phyloP scores from a whole-genome alignment of 2,329 filamentous ascomycete genomes.

The Tothia fuscella region DNA sequence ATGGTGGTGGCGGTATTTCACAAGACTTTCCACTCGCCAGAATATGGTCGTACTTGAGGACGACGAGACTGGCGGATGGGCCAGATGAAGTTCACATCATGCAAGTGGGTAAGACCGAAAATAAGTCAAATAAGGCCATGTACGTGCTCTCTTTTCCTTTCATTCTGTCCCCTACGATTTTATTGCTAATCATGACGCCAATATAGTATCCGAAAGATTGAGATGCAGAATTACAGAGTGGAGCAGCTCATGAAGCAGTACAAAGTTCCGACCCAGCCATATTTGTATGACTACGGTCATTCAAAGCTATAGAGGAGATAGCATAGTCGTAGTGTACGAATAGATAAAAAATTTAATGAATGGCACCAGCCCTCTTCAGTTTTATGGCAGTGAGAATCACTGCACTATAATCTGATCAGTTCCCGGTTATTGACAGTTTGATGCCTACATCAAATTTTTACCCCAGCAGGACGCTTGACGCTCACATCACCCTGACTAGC shows the following conservation, averaged over 20 bases:
- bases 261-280: not conserved
- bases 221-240: not conserved
- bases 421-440: too few relatives aligned
- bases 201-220: not conserved
- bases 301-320: too few relatives aligned
- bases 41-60: conserved; percentile 71
- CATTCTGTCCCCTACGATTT: not conserved
- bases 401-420: too few relatives aligned
- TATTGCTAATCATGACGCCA: conserved; percentile 5
- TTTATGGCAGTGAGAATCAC: too few relatives aligned
- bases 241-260: conserved; percentile 10
- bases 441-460: too few relatives aligned
- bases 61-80: conserved; percentile 77
- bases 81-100: conserved; percentile 77
- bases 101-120: conserved; percentile 72
- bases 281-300: too few relatives aligned
- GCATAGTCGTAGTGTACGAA: too few relatives aligned
- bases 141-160: not conserved
- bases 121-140: conserved; percentile 34
- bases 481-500: too few relatives aligned
- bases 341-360: too few relatives aligned
- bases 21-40: conserved; percentile 79
- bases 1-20: conserved; percentile 78
- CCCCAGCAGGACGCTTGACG: too few relatives aligned
- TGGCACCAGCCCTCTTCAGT: too few relatives aligned